Conservation (phyloP, 129 eudicot species). For the Deinandra increscens region DNA sequence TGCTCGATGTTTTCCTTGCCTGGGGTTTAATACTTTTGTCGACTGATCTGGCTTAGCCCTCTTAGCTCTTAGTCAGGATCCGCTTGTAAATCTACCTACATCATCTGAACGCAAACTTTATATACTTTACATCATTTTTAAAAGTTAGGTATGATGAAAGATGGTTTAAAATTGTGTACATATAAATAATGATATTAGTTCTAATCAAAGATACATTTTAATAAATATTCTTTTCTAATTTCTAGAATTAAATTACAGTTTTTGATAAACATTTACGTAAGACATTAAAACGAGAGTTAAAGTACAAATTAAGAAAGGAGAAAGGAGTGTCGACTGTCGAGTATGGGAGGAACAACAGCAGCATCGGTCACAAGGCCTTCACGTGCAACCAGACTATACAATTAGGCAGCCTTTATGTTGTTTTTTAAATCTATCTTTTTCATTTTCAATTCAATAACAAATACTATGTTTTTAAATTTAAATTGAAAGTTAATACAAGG, state of each 20-base stretch:
- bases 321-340: conserved; percentile 31
- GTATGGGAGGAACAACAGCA: conserved; percentile 33
- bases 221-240: not conserved
- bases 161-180: too few species aligned
- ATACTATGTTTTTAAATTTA: not conserved
- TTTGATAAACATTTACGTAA: not conserved
- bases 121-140: too few species aligned
- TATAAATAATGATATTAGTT: too few species aligned
- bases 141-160: too few species aligned
- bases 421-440: not conserved
- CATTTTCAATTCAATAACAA: not conserved
- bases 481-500: too few species aligned
- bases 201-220: not conserved
- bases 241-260: conserved; percentile 1
- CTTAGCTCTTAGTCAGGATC: too few species aligned
- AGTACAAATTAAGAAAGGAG: conserved; percentile 2
- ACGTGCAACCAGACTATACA: conserved; percentile 51
- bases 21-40: too few species aligned
- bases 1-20: too few species aligned
- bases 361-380: conserved; percentile 55
- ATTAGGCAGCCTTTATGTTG: conserved; percentile 1
- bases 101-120: too few species aligned
- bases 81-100: too few species aligned
- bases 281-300: conserved; percentile 4
- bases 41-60: too few species aligned